Percentiles rank a stretch among this genome's conserved stretches.
phyloP scores from a whole-genome alignment of 805 yeast genomes.

The Cyberlindnera euphorbiae region DNA sequence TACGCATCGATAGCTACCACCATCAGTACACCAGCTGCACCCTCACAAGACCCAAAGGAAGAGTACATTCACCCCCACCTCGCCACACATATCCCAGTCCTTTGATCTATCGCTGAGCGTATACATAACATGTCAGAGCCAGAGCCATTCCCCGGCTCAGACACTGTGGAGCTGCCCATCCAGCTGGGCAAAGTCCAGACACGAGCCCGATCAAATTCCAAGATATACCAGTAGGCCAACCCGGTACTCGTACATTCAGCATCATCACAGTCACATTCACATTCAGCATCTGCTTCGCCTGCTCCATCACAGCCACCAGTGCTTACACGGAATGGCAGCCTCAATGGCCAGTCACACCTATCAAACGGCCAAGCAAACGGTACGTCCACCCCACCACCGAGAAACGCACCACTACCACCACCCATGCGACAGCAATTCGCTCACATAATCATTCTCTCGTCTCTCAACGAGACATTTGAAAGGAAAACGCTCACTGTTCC shows the following conservation, averaged over 20 bases:
- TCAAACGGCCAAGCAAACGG: no score
- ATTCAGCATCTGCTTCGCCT: no score
- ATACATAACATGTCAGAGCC: slow-evolving; percentile 4
- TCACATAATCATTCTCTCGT: slow-evolving; percentile 64
- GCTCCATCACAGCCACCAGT: no score
- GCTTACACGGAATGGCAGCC: no score
- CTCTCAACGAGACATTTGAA: slow-evolving; percentile 79
- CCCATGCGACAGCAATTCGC: slow-evolving; percentile 30
- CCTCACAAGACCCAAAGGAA: no score
- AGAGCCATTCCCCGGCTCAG: slow-evolving; percentile 3
- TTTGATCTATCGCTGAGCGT: no score
- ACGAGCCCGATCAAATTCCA: slow-evolving; percentile 13
- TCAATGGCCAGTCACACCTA: no score
- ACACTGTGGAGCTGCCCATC: slow-evolving; percentile 8
- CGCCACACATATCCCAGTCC: no score
- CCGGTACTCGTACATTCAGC: slow-evolving; percentile 1
- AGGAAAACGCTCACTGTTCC: slow-evolving; percentile 79
- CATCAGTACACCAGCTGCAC: neutral
- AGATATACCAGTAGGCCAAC: slow-evolving; percentile 11
- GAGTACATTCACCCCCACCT: neutral
- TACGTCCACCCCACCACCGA: no score
- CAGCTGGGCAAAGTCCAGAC: slow-evolving; percentile 2
- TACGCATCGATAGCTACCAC: no score
- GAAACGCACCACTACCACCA: no score
- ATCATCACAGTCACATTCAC: no score